Evolutionary conservation across 106 monocot genomes (phyloP), one percentile per base, ranked within the genome.

Genomic region (Triglochin maritima): DNA sequence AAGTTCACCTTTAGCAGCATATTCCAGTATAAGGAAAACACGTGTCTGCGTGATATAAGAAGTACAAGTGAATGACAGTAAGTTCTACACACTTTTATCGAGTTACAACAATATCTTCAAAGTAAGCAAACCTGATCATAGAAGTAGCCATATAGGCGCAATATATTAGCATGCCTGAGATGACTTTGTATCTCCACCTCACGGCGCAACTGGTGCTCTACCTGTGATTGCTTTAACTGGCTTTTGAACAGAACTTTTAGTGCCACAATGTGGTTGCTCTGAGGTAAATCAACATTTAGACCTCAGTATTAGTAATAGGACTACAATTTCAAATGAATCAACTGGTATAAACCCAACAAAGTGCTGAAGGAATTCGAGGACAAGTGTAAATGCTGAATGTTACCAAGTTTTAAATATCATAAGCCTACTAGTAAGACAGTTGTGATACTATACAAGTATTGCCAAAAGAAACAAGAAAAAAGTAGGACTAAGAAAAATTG

Each of bases 111-210:
- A 10, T 51, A 14, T 29, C 29, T 51, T 10, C 2, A 51, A 48
- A 4, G n/a, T 71, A 44, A 46, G 16, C 44, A 8, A 59, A 99
- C 98, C 92, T 99, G 92, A 79, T 99, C 98, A 74, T 99, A 99
- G 71, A 99, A 99, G 67, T 99, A 99, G 0, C 98, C 98, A 79
- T 99, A 99, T 14, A 99, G 67, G 8, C 98, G 92, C 17, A 99
- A 72, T 60, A 99, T 99, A 66, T 99, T 99, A 7, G 88, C 76
- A 54, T 99, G 92, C 14, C 98, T 71, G 9, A 99, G 86, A 72
- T 99, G 98, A 60, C 89, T 89, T 64, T 99, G 98, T 46, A 99
- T 99, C 74, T 99, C 98, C 6, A 99, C 98, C 63, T 99, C 98
- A 57, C 98, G 84, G 6, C 86, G 81, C 51, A 99, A 73, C 70